phyloP scores from a whole-genome alignment of 2,329 filamentous ascomycete species.

The Hymenoscyphus repandus region DNA sequence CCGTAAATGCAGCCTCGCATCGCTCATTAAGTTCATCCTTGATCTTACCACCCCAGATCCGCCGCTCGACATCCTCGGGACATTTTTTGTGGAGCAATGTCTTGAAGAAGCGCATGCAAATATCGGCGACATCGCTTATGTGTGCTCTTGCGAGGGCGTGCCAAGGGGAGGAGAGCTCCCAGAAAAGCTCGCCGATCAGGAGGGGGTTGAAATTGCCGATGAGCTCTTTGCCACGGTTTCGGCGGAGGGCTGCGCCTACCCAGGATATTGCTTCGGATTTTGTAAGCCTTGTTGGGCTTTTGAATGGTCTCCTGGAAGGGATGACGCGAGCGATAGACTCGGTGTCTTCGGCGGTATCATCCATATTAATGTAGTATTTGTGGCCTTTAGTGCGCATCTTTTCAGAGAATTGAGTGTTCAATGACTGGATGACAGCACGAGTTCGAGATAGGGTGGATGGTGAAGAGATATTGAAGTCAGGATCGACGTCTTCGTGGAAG shows the following conservation, averaged over 20 bases:
- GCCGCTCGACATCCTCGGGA: constrained; percentile 5
- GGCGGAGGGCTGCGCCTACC: constrained; percentile 18
- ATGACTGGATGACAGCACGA: constrained; percentile 7
- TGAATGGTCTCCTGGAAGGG: too few relatives aligned
- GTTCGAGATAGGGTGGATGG: background rate
- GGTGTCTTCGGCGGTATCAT: background rate
- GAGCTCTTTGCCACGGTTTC: constrained; percentile 21
- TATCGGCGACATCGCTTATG: background rate
- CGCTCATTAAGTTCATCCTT: background rate
- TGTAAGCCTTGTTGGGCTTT: constrained; percentile 7
- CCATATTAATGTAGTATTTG: constrained; percentile 7
- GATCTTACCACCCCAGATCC: constrained; percentile 1
- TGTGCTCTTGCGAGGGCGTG: constrained; percentile 2
- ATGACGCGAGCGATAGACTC: background rate
- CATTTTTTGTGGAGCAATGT: background rate
- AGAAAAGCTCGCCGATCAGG: constrained; percentile 10
- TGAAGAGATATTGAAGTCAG: background rate
- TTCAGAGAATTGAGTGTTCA: constrained; percentile 8
- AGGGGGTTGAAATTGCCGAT: constrained; percentile 12
- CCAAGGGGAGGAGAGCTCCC: constrained; percentile 9
- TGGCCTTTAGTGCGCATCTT: background rate
- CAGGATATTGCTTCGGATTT: constrained; percentile 22
- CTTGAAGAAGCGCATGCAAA: constrained; percentile 6
- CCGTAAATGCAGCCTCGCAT: background rate
- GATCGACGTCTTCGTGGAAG: constrained; percentile 4